phyloP scores from a whole-genome alignment of 257 asterid species.

The Petrea volubilis region DNA sequence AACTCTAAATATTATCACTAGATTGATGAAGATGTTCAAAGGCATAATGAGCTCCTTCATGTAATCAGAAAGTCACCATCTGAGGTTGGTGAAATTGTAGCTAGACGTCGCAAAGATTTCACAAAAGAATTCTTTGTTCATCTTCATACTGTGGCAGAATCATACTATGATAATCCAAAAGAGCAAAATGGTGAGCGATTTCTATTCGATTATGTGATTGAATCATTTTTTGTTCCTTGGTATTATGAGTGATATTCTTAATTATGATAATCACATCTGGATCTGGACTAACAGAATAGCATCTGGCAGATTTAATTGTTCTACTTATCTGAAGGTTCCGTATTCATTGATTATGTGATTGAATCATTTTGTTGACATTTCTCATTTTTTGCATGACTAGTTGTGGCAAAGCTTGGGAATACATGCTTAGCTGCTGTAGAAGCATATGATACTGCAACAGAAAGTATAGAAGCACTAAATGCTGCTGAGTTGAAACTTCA shows the following conservation, averaged over 20 bases:
- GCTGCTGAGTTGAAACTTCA: conserved; percentile 87
- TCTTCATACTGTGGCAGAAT: conserved; percentile 76
- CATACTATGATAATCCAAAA: conserved; percentile 66
- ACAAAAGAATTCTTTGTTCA: conserved; percentile 89
- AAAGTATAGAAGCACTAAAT: conserved; percentile 68
- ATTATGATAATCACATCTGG: not conserved
- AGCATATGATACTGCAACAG: conserved; percentile 76
- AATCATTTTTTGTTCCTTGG: not conserved
- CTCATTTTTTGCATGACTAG: conserved; percentile 41
- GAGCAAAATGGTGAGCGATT: conserved; percentile 79
- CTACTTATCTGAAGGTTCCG: not conserved
- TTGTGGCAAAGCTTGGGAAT: conserved; percentile 71
- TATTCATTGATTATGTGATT: not conserved
- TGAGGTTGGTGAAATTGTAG: conserved; percentile 68
- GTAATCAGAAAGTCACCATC: conserved; percentile 61
- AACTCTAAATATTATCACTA: conserved; percentile 29
- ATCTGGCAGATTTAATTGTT: not conserved
- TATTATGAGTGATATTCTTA: conserved; percentile 10
- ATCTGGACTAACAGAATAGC: not conserved
- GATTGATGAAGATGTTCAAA: conserved; percentile 84
- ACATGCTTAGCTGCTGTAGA: conserved; percentile 80
- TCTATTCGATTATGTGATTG: not conserved
- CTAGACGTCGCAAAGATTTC: conserved; percentile 93
- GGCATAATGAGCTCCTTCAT: conserved; percentile 80
- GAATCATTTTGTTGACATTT: too few species aligned